Evolutionary conservation across 2,329 filamentous ascomycete species (phyloP).

Genomic region (Colletotrichum endophyticum): DNA sequence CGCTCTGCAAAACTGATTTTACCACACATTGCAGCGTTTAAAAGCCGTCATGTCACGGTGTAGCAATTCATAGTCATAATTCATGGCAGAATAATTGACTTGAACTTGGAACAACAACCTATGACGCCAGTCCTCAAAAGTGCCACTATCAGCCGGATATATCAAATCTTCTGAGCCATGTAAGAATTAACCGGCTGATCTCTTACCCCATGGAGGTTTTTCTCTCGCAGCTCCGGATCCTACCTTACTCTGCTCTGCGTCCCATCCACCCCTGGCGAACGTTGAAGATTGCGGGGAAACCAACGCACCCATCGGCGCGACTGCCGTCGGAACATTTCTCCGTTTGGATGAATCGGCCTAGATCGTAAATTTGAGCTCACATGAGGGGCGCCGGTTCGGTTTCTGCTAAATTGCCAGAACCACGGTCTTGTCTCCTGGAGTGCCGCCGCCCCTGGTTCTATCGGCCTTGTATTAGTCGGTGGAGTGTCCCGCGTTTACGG

Average conservation of each 20-base stretch:
- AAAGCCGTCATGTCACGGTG: background rate
- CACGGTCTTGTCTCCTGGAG: background rate
- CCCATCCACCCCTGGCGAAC: background rate
- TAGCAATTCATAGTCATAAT: rapidly evolving
- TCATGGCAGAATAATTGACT: background rate
- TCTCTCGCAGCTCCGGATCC: background rate
- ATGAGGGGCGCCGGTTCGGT: background rate
- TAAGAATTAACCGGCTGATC: background rate
- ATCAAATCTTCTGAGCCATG: background rate
- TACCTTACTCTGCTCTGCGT: background rate
- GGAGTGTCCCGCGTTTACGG: background rate
- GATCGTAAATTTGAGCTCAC: background rate
- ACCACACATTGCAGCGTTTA: background rate
- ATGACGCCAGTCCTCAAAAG: background rate
- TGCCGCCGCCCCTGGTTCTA: background rate
- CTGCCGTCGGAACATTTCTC: background rate
- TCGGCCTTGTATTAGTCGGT: background rate
- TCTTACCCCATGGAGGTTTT: background rate
- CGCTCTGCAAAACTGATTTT: background rate
- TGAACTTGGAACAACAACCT: background rate
- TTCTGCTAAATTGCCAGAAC: background rate
- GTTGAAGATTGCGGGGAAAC: background rate
- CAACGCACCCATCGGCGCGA: background rate
- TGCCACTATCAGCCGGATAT: background rate
- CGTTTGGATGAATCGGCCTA: background rate